A percentile compares a stretch with the other conserved stretches of the same genome.
Conservation (phyloP, 164 flowering plant genomes). For the Magnolia sinica region DNA sequence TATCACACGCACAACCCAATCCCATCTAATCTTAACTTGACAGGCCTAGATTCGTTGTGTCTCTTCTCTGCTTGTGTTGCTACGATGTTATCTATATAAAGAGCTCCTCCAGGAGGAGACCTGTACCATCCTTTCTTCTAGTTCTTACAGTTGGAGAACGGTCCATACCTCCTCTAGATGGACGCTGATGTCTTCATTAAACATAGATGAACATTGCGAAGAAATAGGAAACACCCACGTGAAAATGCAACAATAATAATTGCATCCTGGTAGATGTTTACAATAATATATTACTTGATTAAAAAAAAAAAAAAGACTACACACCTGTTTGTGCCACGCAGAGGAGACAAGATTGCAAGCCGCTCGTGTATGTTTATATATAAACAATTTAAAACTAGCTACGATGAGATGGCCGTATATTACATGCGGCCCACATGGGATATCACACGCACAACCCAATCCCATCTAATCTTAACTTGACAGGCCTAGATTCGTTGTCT, state of each 20-base stretch:
- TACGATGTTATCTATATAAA: not conserved
- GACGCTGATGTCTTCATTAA: too few species aligned
- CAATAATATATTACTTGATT: too few species aligned
- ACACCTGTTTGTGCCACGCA: not conserved
- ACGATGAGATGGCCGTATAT: not conserved
- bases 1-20: not conserved
- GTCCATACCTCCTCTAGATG: too few species aligned
- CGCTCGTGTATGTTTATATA: not conserved
- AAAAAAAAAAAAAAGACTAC: too few species aligned
- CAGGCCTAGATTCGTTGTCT: not conserved
- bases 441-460: not conserved
- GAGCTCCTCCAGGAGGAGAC: not conserved
- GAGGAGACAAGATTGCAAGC: not conserved
- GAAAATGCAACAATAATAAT: too few species aligned
- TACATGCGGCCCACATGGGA: not conserved
- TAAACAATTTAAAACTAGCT: not conserved
- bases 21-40: not conserved
- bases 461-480: not conserved
- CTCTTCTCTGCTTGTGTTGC: not conserved
- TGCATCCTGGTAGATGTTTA: too few species aligned
- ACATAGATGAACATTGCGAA: too few species aligned
- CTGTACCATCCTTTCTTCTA: not conserved
- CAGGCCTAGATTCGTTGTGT: not conserved
- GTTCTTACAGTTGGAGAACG: too few species aligned
- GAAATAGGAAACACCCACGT: too few species aligned